Base-by-base conservation (phyloP, 1,284 basidiomycete genomes). In the Cutaneotrichosporon sp. region DNA sequence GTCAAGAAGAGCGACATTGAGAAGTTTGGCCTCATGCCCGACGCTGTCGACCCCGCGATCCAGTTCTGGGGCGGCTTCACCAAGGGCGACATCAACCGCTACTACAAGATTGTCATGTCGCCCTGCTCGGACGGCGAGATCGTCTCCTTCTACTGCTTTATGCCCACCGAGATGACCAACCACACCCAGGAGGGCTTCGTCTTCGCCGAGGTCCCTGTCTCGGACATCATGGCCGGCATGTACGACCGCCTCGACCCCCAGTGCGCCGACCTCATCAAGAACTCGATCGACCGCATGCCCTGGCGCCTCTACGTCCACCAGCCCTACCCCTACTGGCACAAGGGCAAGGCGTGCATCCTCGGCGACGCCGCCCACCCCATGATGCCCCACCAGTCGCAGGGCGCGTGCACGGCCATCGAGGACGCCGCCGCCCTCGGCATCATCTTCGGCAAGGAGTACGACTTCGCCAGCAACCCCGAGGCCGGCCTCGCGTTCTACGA, bases 21-120 rank as follows among this genome's bases (percentile, higher is more conserved):
- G 51, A 67, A 70, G 56, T 70, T 75, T 22, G 79, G 79, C 18
- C 68, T 80, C 29, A 73, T 67, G 58, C 59, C 68, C 29, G 75
- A 76, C 63, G 73, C 79, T 31, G 67, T 71, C 22, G 71, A 73
- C 54, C 75, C 74, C 14, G 74, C 76, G 14, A 77, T 75, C 45
- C 78, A 80, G 65, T 80, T 77, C 72, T 80, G 79, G 79, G 79
- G 79, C 24, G 79, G 79, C 10, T 69, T 67, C 60, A 59, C 66
- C 59, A 71, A 69, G 64, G 70, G 70, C 59, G 69, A 68, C 54
- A 62, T 70, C 25, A 64, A 38, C 56, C 57, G 52, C 9, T 79
- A 76, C 70, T 79, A 77, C 71, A 80, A 80, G 69, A 78, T 80
- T 54, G 79, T 80, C 64, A 77, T 80, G 75, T 68, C 66, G 47